Conservation (phyloP, 1,139 yeast genomes). For the Debaryomycetaceae sp. region DNA sequence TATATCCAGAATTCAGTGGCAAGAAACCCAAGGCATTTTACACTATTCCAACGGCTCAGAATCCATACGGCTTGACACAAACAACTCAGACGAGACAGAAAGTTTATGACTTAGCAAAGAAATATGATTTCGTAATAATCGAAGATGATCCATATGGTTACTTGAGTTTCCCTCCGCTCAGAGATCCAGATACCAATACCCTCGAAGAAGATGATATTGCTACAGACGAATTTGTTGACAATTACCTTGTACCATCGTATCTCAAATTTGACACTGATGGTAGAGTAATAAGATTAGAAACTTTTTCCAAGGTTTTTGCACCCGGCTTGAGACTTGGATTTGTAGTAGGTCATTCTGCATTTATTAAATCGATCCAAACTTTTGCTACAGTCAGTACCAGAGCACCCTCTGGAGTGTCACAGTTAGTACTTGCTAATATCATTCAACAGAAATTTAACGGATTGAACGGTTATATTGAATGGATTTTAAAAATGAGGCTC, state of each 20-base stretch:
- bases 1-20: constrained; percentile 26
- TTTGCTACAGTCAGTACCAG: constrained; percentile 37
- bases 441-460: constrained; percentile 43
- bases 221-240: constrained; percentile 31
- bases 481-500: constrained; percentile 62
- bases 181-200: constrained; percentile 21
- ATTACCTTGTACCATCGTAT: constrained; percentile 42
- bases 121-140: constrained; percentile 38
- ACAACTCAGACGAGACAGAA: constrained; percentile 31
- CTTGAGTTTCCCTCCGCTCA: constrained; percentile 34
- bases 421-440: constrained; percentile 37
- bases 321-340: constrained; percentile 45
- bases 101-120: constrained; percentile 37
- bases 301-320: constrained; percentile 42
- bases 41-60: constrained; percentile 45
- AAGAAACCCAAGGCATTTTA: constrained; percentile 40
- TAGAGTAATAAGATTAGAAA: constrained; percentile 39
- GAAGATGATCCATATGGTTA: constrained; percentile 48
- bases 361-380: constrained; percentile 35
- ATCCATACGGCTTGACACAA: constrained; percentile 43
- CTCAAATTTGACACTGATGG: constrained; percentile 38
- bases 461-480: constrained; percentile 61
- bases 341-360: constrained; percentile 32
- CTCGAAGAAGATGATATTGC: constrained; percentile 21
- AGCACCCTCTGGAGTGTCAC: constrained; percentile 48